Evolutionary conservation across 352 stramenopile genomes (phyloP), one percentile per base, ranked within the genome.

Genomic region (Phytophthora parvispora): DNA sequence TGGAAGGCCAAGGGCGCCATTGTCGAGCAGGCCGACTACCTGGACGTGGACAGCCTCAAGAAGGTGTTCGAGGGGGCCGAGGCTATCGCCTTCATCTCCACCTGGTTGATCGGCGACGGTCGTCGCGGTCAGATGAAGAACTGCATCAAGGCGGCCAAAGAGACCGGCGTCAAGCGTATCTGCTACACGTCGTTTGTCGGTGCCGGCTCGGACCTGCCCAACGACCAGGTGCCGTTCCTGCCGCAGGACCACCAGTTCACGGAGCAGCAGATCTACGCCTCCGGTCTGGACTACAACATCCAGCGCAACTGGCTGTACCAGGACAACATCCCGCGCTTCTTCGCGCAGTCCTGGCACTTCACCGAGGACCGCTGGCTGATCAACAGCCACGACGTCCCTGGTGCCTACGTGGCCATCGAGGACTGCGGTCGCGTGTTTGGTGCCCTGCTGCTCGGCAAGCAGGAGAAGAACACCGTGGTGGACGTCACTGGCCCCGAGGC

Each of bases 211-310:
- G 48, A 63, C 25, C 32, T 45, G 36, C 55, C 60, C 20, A 64
- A 72, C 15, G 64, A 72, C 16, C 22, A 72, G 48, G 28, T 72
- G 16, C 64, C 64, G 10, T 72, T 72, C 56, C 60, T 69, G 10
- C 52, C 51, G 8, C 58, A 36, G 4, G 65, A 73, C 65, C 59
- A 73, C 43, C 65, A 73, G 36, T 60, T 34, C 38, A 66, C 54
- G 18, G 64, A 72, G 38, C 55, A 63, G 31, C 47, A 52, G 31
- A 73, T 73, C 65, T 73, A 61, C 49, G 40, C 32, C 5, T 72
- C 64, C 16, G 64, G 64, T n/a, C 59, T 69, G 25, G 40, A 69
- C 18, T 69, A 74, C 59, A 69, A 62, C 59, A 74, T 74, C 52
- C 66, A 74, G 43, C 59, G 66, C 48, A 62, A 74, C 52, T 69